A percentile compares a stretch with the other conserved stretches of the same genome.
These are phyloP conservation scores for Acer negundo DNA, from an alignment of 345 rosid genomes.

Conservation along the genomic window DNA sequence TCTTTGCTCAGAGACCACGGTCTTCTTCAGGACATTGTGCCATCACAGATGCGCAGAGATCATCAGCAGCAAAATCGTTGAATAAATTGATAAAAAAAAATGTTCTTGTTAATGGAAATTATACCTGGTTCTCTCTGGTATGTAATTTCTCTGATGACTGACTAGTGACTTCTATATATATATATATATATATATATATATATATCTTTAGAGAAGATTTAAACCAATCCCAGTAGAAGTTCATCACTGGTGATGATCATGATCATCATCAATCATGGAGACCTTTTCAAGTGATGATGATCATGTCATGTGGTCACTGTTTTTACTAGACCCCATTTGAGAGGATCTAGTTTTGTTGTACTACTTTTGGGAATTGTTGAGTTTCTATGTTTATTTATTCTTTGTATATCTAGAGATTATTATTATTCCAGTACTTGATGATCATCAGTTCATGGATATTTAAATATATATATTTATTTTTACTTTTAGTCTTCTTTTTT, in stretches of 20 bases:
- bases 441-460: slow-evolving; percentile 15
- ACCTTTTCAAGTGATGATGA: neutral
- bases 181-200: neutral
- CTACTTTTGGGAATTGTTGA: neutral
- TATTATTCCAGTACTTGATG: slow-evolving; percentile 16
- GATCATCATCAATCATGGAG: neutral
- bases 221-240: slow-evolving; percentile 22
- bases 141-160: slow-evolving; percentile 34
- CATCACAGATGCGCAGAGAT: slow-evolving; percentile 59
- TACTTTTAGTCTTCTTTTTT: neutral
- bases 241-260: neutral
- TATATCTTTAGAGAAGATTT: slow-evolving; percentile 17
- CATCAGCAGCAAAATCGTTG: slow-evolving; percentile 32
- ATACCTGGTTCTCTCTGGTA: slow-evolving; percentile 29
- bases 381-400: slow-evolving; percentile 32
- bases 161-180: neutral
- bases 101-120: neutral
- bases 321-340: slow-evolving; percentile 14
- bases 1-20: slow-evolving; percentile 64
- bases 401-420: slow-evolving; percentile 27
- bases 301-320: neutral
- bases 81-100: slow-evolving; percentile 13
- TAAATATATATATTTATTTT: no score
- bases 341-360: slow-evolving; percentile 6
- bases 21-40: slow-evolving; percentile 90